Evolutionary conservation across 352 stramenopile species (phyloP).

Genomic region (Pythium aristosporum): DNA sequence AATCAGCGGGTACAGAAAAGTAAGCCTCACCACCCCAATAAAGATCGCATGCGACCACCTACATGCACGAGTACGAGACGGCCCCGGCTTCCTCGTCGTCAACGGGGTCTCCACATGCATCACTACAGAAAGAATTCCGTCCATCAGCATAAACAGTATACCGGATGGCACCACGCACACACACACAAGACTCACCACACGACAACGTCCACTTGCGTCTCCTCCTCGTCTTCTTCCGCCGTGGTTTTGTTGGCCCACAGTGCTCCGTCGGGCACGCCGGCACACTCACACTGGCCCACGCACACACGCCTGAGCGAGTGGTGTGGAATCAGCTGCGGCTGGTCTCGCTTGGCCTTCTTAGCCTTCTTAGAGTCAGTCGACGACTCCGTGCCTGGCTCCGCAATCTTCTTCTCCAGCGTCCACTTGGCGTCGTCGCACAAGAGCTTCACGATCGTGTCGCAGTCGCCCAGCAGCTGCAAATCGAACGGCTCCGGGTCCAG

Average conservation of each 20-base stretch:
- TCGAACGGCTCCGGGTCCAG: conserved; percentile 71
- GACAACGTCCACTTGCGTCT: conserved; percentile 38
- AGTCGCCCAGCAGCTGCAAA: conserved; percentile 76
- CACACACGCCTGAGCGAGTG: conserved; percentile 33
- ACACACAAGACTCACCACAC: conserved; percentile 45
- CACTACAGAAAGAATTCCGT: conserved; percentile 3
- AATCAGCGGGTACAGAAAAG: not conserved
- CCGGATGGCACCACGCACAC: not conserved
- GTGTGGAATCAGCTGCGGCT: conserved; percentile 30
- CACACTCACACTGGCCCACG: conserved; percentile 56
- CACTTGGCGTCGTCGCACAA: conserved; percentile 62
- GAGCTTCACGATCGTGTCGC: conserved; percentile 71
- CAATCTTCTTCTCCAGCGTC: conserved; percentile 22
- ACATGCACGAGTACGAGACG: conserved; percentile 18
- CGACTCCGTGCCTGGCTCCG: not conserved
- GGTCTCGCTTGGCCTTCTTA: conserved; percentile 15
- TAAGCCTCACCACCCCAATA: not conserved
- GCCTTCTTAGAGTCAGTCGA: conserved; percentile 3
- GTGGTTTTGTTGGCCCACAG: conserved; percentile 10
- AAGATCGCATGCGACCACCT: not conserved
- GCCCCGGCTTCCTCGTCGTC: not conserved
- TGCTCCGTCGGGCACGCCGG: conserved; percentile 30
- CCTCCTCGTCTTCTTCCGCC: conserved; percentile 27
- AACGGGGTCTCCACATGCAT: conserved; percentile 16
- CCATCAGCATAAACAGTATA: too few species aligned